Evolutionary conservation across 1,284 basidiomycete species (phyloP), one percentile per base, ranked within the genome.

Genomic region (Fomitopsis schrenkii): DNA sequence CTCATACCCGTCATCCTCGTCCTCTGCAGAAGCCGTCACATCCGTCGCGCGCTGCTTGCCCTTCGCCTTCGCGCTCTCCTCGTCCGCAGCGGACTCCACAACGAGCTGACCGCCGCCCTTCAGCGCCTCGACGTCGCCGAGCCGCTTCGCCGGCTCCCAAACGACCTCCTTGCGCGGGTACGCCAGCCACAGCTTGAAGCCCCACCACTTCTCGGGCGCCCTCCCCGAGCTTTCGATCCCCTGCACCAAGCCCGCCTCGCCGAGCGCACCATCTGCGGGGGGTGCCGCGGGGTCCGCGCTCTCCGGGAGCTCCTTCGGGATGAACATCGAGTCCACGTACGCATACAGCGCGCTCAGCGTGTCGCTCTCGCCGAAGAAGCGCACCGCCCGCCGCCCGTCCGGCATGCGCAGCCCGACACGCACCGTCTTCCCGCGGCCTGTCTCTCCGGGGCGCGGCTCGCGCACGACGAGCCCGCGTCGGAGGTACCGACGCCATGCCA

Each of bases 331-430:
- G 66, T 91, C 93, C 57, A 89, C 86, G 64, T 84, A 87, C 1
- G 85, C 83, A 68, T 91, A 94, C 1, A 94, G 77, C 17, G 80
- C 75, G 4, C 85, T 86, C 28, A 93, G 70, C 4, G 80, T 78
- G 9, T 84, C 81, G 2, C 65, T 68, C n/a, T 76, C 72, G 2
- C 75, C 68, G 67, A 94, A 92, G 52, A 76, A 77, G 46, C 84
- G 78, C 35, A 92, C 79, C 5, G 84, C 74, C 12, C 90, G 79
- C 36, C 75, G 74, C 3, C 90, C 91, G 62, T 82, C 81, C 0
- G 90, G 88, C 57, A 94, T 72, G 53, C 90, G 80, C 44, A 94
- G 77, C 0, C 86, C 89, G 14, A 94, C 74, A 42, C 89, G 78
- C 54, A 90, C 71, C 65, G 63, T 75, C 71, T 65, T 73, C 57